These are phyloP conservation scores for Heterobasidion irregulare DNA, from an alignment of 1,284 basidiomycete species.

Conservation along the genomic window DNA sequence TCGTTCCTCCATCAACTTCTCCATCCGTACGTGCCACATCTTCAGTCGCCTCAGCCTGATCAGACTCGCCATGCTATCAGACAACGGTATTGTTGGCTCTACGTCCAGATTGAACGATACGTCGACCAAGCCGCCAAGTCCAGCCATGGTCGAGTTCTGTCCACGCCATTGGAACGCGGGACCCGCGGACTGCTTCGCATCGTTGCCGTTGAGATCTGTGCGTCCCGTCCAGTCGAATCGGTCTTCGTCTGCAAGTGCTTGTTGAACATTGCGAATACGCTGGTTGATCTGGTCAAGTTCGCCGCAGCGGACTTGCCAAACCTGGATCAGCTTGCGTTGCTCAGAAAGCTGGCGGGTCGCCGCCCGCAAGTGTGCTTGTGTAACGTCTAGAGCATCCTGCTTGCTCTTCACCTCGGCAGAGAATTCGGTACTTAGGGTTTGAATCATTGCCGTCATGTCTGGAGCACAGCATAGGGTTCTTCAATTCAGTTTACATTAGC, in stretches of 20 bases:
- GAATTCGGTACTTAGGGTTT: slow-evolving; percentile 73
- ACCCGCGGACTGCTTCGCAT: slow-evolving; percentile 34
- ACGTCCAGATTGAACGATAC: slow-evolving; percentile 54
- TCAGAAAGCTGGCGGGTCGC: slow-evolving; percentile 88
- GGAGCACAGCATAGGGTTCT: not conserved
- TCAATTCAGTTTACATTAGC: too few species aligned
- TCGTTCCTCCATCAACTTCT: slow-evolving; percentile 63
- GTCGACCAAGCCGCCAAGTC: slow-evolving; percentile 42
- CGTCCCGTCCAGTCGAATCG: slow-evolving; percentile 85
- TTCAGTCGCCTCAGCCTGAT: slow-evolving; percentile 69
- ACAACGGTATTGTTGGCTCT: slow-evolving; percentile 59
- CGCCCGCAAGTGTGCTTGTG: slow-evolving; percentile 80
- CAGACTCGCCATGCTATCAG: slow-evolving; percentile 50
- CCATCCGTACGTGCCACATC: slow-evolving; percentile 76
- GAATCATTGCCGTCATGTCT: slow-evolving; percentile 86
- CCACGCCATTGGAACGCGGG: slow-evolving; percentile 65
- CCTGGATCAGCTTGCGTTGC: slow-evolving; percentile 76
- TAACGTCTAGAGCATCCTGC: slow-evolving; percentile 79
- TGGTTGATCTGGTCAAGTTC: slow-evolving; percentile 76
- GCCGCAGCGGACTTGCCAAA: slow-evolving; percentile 61
- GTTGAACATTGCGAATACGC: slow-evolving; percentile 74
- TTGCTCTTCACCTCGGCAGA: slow-evolving; percentile 80
- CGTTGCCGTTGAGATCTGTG: slow-evolving; percentile 54
- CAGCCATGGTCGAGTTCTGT: slow-evolving; percentile 49
- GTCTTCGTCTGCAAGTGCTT: slow-evolving; percentile 71